A percentile compares a stretch with the other conserved stretches of the same genome.
Conservation (phyloP, 495 filamentous ascomycete genomes). For the Annulohypoxylon maeteangense region DNA sequence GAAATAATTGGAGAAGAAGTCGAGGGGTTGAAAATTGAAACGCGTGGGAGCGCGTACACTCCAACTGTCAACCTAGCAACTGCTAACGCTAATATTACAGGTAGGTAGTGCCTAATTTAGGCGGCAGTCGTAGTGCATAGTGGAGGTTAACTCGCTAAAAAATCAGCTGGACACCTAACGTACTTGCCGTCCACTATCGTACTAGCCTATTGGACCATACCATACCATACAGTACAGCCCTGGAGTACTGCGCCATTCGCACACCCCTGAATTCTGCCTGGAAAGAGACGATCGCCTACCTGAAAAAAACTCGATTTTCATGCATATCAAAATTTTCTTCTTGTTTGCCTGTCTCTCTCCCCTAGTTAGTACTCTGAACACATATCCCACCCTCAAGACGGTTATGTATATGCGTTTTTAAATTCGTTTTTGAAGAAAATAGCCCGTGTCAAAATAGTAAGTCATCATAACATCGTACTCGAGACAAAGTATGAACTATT, state of each 20-base stretch:
- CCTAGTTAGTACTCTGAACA: not conserved
- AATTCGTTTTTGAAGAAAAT: not conserved
- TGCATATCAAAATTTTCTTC: conserved; percentile 9
- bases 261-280: not conserved
- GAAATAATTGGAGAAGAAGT: conserved; percentile 1
- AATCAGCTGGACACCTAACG: not conserved
- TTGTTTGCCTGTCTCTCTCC: not conserved
- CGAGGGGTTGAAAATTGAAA: conserved; percentile 5
- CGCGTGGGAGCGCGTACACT: not conserved
- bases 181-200: not conserved
- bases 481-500: not conserved
- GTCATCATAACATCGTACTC: not conserved
- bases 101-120: not conserved
- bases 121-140: not conserved
- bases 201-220: not conserved
- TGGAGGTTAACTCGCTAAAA: not conserved
- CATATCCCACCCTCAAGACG: not conserved
- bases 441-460: not conserved
- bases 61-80: not conserved
- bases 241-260: not conserved
- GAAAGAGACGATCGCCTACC: not conserved
- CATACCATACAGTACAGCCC: no score
- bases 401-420: not conserved
- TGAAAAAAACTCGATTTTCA: not conserved
- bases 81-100: not conserved